phyloP scores from a whole-genome alignment of 768 basidiomycete genomes.

The Crassisporium funariophilum region DNA sequence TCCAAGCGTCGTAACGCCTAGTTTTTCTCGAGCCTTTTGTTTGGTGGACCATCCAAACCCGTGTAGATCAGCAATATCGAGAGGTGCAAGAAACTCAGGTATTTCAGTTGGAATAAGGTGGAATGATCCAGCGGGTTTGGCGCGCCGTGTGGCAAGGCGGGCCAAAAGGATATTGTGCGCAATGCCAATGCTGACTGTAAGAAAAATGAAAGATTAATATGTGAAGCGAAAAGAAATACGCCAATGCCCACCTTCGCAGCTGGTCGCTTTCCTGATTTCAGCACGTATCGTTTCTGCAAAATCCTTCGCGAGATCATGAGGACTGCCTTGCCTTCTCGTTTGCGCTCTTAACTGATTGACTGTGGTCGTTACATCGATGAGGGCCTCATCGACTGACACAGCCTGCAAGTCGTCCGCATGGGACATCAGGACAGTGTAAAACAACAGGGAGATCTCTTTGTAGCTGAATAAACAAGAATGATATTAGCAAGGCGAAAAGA shows the following conservation, averaged over 20 bases:
- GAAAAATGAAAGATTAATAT: neutral
- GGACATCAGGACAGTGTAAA: conserved; percentile 91
- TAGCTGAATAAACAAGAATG: conserved; percentile 57
- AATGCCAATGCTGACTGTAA: conserved; percentile 86
- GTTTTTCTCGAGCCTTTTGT: conserved; percentile 79
- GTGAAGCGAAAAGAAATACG: neutral
- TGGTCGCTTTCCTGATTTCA: conserved; percentile 76
- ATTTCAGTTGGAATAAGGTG: conserved; percentile 65
- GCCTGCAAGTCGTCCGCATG: conserved; percentile 92
- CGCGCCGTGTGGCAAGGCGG: conserved; percentile 85
- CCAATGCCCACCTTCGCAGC: conserved; percentile 70
- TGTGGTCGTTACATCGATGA: conserved; percentile 80
- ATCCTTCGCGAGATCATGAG: conserved; percentile 67
- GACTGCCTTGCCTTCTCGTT: conserved; percentile 24
- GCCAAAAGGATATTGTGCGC: conserved; percentile 91
- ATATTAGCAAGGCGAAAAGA: neutral
- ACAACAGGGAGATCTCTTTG: conserved; percentile 79
- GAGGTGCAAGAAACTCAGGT: conserved; percentile 56
- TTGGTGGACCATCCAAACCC: conserved; percentile 81
- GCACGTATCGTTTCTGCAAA: conserved; percentile 82
- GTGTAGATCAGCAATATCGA: conserved; percentile 80
- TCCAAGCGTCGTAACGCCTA: conserved; percentile 70
- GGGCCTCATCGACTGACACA: conserved; percentile 94
- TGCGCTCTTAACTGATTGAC: conserved; percentile 44
- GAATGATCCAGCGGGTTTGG: conserved; percentile 89